phyloP scores from a whole-genome alignment of 352 stramenopile genomes.

The Blastocystis sp. region DNA sequence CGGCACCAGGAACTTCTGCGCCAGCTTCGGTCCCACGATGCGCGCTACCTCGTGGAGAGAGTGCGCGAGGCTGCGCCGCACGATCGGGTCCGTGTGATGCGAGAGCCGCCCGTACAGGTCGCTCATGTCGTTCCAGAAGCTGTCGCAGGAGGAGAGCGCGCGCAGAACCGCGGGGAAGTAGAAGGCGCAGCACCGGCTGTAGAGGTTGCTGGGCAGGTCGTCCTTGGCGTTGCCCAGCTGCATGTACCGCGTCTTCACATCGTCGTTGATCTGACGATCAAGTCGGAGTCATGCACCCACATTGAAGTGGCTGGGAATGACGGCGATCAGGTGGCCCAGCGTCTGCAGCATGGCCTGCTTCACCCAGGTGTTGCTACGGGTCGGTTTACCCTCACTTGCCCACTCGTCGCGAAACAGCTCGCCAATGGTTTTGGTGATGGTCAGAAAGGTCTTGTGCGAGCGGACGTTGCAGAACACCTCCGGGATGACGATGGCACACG shows the following conservation, averaged over 20 bases:
- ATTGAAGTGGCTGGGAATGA: conserved; percentile 29
- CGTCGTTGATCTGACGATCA: conserved; percentile 39
- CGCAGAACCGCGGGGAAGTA: conserved; percentile 55
- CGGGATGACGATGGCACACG: conserved; percentile 61
- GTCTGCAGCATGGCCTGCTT: conserved; percentile 64
- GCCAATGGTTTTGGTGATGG: conserved; percentile 44
- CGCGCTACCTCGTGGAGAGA: conserved; percentile 49
- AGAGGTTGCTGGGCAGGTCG: conserved; percentile 60
- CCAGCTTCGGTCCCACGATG: conserved; percentile 17
- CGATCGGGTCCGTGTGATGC: conserved; percentile 39
- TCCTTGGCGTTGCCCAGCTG: conserved; percentile 58
- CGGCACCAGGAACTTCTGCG: conserved; percentile 33
- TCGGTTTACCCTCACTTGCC: neutral
- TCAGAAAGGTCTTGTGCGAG: conserved; percentile 50
- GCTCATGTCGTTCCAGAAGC: conserved; percentile 62
- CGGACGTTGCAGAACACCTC: conserved; percentile 52
- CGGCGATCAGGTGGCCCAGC: conserved; percentile 43
- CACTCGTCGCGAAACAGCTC: conserved; percentile 63
- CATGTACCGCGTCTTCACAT: conserved; percentile 54
- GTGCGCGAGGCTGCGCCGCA: conserved; percentile 28
- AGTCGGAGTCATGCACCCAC: neutral
- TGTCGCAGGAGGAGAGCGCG: neutral
- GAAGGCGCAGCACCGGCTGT: conserved; percentile 63
- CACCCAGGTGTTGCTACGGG: conserved; percentile 31
- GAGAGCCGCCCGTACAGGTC: conserved; percentile 31